A percentile compares a stretch with the other conserved stretches of the same genome.
Conservation (phyloP, 2,329 filamentous ascomycete genomes). For the Aureobasidium sp. region DNA sequence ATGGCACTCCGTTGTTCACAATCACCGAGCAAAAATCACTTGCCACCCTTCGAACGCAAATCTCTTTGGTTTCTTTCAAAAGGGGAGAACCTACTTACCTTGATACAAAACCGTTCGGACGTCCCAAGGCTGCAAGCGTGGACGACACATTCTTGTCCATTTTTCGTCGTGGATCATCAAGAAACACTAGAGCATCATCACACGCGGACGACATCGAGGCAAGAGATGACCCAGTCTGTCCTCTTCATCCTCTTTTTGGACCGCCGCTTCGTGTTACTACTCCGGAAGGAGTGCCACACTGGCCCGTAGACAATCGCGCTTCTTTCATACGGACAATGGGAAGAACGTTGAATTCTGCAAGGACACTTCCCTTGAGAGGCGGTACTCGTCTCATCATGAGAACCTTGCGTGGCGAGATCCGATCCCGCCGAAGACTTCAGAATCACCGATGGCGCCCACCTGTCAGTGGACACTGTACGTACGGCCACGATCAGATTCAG, state of each 20-base stretch:
- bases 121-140: conserved; percentile 6
- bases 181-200: not conserved
- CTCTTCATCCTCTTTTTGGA: conserved; percentile 6
- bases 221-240: not conserved
- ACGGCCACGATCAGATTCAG: conserved; percentile 20
- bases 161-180: not conserved
- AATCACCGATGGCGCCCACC: conserved; percentile 26
- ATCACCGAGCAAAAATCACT: conserved; percentile 39
- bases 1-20: conserved; percentile 36
- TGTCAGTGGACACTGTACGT: conserved; percentile 26
- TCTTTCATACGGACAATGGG: not conserved
- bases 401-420: not conserved
- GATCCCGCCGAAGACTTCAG: not conserved
- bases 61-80: conserved; percentile 25
- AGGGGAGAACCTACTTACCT: not conserved
- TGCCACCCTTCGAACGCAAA: conserved; percentile 33
- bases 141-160: not conserved
- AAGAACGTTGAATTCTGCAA: not conserved
- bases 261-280: conserved; percentile 10
- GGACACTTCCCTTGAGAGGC: not conserved
- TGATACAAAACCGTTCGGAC: not conserved
- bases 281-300: conserved; percentile 23
- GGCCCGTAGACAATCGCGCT: conserved; percentile 20
- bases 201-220: not conserved
- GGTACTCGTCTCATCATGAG: conserved; percentile 1